Conservation (phyloP, 2,329 filamentous ascomycete genomes). For the Diaporthe vexans region DNA sequence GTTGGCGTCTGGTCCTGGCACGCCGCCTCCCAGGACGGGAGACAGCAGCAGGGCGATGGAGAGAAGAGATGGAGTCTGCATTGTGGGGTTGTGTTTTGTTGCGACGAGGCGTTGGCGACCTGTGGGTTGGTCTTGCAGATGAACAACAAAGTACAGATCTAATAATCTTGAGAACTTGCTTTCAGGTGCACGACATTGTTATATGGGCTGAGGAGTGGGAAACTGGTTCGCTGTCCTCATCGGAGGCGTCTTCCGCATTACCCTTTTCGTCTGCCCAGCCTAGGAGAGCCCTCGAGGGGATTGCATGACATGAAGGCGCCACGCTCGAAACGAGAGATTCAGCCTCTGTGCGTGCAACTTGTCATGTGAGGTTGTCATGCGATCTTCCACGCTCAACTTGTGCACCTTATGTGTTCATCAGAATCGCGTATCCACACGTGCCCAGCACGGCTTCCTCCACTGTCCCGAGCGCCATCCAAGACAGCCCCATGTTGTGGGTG, state of each 20-base stretch:
- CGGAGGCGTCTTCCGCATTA: constrained; percentile 50
- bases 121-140: constrained; percentile 21
- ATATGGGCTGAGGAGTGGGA: constrained; percentile 1
- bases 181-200: not conserved
- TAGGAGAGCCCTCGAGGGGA: not conserved
- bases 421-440: not conserved
- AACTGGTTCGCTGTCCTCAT: constrained; percentile 51
- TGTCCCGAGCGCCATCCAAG: not conserved
- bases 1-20: constrained; percentile 40
- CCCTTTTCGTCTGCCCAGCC: constrained; percentile 42
- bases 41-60: constrained; percentile 47
- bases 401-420: not conserved
- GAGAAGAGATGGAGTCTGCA: constrained; percentile 34
- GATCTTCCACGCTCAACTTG: not conserved
- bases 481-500: not conserved
- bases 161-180: not conserved
- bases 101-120: not conserved
- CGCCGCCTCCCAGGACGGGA: constrained; percentile 43
- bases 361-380: not conserved
- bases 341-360: not conserved
- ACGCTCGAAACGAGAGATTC: not conserved
- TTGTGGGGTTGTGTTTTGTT: constrained; percentile 6
- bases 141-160: constrained; percentile 36
- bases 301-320: not conserved
- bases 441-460: not conserved